Conservation (phyloP, 306 rosid species). For the Datisca glomerata region DNA sequence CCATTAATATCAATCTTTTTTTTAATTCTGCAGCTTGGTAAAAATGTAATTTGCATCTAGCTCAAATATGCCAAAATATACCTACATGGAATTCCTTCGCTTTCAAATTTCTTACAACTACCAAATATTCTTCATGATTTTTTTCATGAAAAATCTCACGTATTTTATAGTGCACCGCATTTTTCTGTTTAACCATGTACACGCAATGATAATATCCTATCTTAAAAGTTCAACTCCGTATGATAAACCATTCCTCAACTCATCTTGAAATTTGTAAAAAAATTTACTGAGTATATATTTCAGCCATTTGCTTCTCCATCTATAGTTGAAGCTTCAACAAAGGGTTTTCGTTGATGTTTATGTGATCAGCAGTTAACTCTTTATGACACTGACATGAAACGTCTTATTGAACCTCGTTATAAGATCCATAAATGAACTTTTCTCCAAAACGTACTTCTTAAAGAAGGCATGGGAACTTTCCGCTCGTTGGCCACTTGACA, state of each 20-base stretch:
- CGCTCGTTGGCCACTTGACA: constrained; percentile 1
- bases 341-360: background rate
- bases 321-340: background rate
- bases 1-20: too few relatives aligned
- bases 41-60: too few relatives aligned
- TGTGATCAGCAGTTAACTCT: background rate
- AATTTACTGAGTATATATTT: background rate
- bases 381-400: background rate
- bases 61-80: background rate
- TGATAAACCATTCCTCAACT: background rate
- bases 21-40: too few relatives aligned
- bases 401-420: background rate
- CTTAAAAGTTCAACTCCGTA: background rate
- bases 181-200: background rate
- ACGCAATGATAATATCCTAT: background rate
- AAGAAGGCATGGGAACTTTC: constrained; percentile 1
- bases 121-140: too few relatives aligned
- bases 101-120: constrained; percentile 1
- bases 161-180: background rate
- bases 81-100: background rate
- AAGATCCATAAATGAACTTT: background rate
- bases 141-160: background rate
- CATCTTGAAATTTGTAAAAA: background rate
- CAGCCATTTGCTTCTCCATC: background rate
- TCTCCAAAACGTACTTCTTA: background rate